Base-by-base conservation (phyloP, 371 early-diverging fungal genomes). In the Rhizopus arrhizus region DNA sequence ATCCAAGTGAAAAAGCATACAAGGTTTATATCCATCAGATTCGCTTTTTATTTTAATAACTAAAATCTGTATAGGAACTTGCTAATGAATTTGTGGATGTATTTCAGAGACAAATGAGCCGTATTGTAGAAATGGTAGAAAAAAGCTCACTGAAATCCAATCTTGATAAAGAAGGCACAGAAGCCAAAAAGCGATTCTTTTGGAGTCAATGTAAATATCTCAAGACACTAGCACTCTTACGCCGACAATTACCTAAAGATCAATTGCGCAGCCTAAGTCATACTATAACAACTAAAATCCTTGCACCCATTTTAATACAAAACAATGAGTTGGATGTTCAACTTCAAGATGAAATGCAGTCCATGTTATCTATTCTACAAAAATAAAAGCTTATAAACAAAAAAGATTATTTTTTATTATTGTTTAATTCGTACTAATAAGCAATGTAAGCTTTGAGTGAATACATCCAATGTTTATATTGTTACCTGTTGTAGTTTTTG, bases 141-240 rank as follows among this genome's bases (percentile, higher is more conserved):
- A 64, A 59, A 4, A 55, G 62, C 6, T 46, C 61, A 5, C 48
- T 57, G 11, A 51, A 59, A 33, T 45, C 48, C 2, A 36, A 66
- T 9, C 42, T 65, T 11, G 56, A 64, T 28, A 40, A 41, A 0
- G 62, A 63, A 15, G 41, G 47, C 3, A 50, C 38, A 16, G 59
- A 75, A 33, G 69, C 73, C 7, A 76, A 75, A 28, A 51, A 65
- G 12, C 68, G 74, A 4, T 70, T 79, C 46, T 62, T 76, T 32
- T 70, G 67, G 70, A 53, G 74, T 28, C 68, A 71, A 53, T 74
- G 71, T 65, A 78, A 78, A 65, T 72, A 73, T 43, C 52, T 77
- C 31, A 77, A 77, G 36, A 68, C 66, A 12, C 41, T 77, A 3
- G 45, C 47, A 1, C 31, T 59, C 6, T 77, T 72, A 72, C 60